Evolutionary conservation across 2,329 filamentous ascomycete species (phyloP), one percentile per base, ranked within the genome.

Genomic region (Byssothecium circinans): DNA sequence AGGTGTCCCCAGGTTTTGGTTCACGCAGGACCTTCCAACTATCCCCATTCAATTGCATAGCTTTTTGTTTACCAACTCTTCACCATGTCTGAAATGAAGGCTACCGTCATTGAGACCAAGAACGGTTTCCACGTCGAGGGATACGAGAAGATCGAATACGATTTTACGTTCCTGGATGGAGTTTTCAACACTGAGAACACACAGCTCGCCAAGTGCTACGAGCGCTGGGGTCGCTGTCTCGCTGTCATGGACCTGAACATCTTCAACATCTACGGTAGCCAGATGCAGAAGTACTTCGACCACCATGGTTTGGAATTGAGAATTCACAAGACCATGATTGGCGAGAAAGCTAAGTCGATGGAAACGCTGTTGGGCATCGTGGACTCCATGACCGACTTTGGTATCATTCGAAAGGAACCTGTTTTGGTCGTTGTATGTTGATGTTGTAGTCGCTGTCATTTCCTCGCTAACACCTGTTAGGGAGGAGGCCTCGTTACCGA

Each of bases 101-200:
- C 85, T 48, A 79, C 78, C 43, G 84, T 88, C 54, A 71, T 76
- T 51, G 80, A 85, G 72, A 88, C 83, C 52, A 71, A 77, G 58
- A 75, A 77, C 50, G 86, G 85, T 30, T 88, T 88, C 71, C 82
- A 86, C 56, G 85, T 88, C 51, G 81, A 84, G 57, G 86, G 86
- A 19, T 87, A 87, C 59, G 86, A 89, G 75, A 88, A 87, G 76
- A 88, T 88, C 63, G 81, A 86, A 62, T 88, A 88, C 65, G 84
- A 87, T 70, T 89, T 89, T 68, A 82, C 83, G 45, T 88, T 89
- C 70, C 78, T 88, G 38, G 85, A 89, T 57, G 82, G 80, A 39
- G 78, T 89, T 47, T 88, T 89, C 69, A 74, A 86, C 62, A 60
- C 75, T 34, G 60, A 75, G 53, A 86, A 87, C 60, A 59, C 73